Percentiles rank a stretch among this genome's conserved stretches.
Evolutionary conservation across 1,284 basidiomycete species (phyloP).

Genomic region (Irpex rosettiformis): DNA sequence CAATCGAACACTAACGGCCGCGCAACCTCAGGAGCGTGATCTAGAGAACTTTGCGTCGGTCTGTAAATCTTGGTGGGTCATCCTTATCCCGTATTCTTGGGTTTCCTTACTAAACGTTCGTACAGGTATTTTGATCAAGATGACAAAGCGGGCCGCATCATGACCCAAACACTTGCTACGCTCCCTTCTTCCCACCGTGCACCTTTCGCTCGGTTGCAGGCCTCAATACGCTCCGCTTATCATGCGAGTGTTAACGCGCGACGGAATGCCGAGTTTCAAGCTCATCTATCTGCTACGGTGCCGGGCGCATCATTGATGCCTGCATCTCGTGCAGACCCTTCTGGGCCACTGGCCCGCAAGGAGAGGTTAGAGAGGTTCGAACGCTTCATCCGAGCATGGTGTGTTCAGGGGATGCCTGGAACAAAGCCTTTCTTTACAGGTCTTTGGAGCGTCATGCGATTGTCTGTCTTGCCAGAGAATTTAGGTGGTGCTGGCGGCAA

Average conservation of each 20-base stretch:
- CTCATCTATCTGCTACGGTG: slow-evolving; percentile 67
- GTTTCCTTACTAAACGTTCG: slow-evolving; percentile 9
- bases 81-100: neutral
- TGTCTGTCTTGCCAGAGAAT: slow-evolving; percentile 67
- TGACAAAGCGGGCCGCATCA: slow-evolving; percentile 64
- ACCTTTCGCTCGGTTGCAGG: slow-evolving; percentile 71
- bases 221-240: slow-evolving; percentile 71
- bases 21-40: slow-evolving; percentile 46
- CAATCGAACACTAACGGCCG: slow-evolving; percentile 62
- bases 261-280: slow-evolving; percentile 71
- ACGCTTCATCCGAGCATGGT: slow-evolving; percentile 71
- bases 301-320: slow-evolving; percentile 72
- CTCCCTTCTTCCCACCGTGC: slow-evolving; percentile 76
- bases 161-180: slow-evolving; percentile 74
- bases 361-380: slow-evolving; percentile 71
- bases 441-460: slow-evolving; percentile 70
- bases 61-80: slow-evolving; percentile 66
- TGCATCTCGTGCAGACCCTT: slow-evolving; percentile 60
- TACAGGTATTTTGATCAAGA: slow-evolving; percentile 77
- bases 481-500: slow-evolving; percentile 68
- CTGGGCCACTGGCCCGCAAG: slow-evolving; percentile 58
- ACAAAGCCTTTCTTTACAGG: slow-evolving; percentile 77
- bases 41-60: slow-evolving; percentile 70
- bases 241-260: slow-evolving; percentile 69
- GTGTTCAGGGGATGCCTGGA: slow-evolving; percentile 76